Evolutionary conservation across 176 grass and related monocot species (phyloP).

Genomic region (bread wheat (Triticum aestivum)): IWGSC_CS_RefSeq_v2.1 NC_057811.1:376125307-376125806

Average conservation of each 20-base stretch:
- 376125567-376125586: slow-evolving; percentile 93
- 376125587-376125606: slow-evolving; percentile 89
- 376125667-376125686: slow-evolving; percentile 86
- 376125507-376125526: slow-evolving; percentile 68
- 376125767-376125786: slow-evolving; percentile 91
- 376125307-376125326: slow-evolving; percentile 49
- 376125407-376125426: slow-evolving; percentile 64
- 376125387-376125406: slow-evolving; percentile 57
- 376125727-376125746: slow-evolving; percentile 70
- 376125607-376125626: slow-evolving; percentile 73
- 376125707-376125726: slow-evolving; percentile 72
- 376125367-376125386: slow-evolving; percentile 53
- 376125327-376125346: slow-evolving; percentile 51
- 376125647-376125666: slow-evolving; percentile 66
- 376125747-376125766: slow-evolving; percentile 58
- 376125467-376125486: slow-evolving; percentile 73
- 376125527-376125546: slow-evolving; percentile 50
- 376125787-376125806: slow-evolving; percentile 58
- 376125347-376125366: slow-evolving; percentile 34
- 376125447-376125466: slow-evolving; percentile 83
- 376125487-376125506: slow-evolving; percentile 58
- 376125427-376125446: slow-evolving; percentile 60
- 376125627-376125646: slow-evolving; percentile 65
- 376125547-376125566: slow-evolving; percentile 70
- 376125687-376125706: slow-evolving; percentile 76